Conservation (phyloP, 345 rosid genomes). For the Microcos paniculata region DNA sequence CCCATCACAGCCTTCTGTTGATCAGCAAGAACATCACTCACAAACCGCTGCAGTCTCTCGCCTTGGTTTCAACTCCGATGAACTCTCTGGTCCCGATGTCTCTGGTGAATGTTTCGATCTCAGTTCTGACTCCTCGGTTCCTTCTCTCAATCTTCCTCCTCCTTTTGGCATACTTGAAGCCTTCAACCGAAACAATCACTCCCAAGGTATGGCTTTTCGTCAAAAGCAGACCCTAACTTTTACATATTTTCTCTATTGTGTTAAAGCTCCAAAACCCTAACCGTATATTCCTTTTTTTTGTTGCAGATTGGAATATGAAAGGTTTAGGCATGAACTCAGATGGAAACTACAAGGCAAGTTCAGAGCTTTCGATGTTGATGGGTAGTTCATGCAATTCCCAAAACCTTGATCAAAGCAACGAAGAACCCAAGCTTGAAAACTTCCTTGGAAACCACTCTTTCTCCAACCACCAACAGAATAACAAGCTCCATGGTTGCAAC, state of each 20-base stretch:
- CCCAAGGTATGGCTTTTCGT: constrained; percentile 48
- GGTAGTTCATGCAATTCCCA: constrained; percentile 41
- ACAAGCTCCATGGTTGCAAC: constrained; percentile 25
- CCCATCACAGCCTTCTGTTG: constrained; percentile 34
- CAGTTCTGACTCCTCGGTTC: constrained; percentile 38
- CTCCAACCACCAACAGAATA: constrained; percentile 35
- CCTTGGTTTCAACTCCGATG: constrained; percentile 36
- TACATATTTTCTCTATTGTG: background rate
- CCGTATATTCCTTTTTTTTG: constrained; percentile 3
- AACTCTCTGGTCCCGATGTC: constrained; percentile 33
- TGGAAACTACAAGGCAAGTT: constrained; percentile 17
- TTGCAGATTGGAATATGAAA: constrained; percentile 68
- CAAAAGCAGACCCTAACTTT: background rate
- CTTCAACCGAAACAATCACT: constrained; percentile 51
- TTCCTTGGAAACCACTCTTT: constrained; percentile 64
- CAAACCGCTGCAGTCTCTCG: constrained; percentile 28
- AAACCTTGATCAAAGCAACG: constrained; percentile 14
- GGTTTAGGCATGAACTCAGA: constrained; percentile 37
- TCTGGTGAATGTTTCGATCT: constrained; percentile 57
- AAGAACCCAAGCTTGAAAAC: constrained; percentile 75
- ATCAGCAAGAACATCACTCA: constrained; percentile 38
- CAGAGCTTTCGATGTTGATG: constrained; percentile 32
- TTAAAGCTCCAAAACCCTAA: constrained; percentile 21
- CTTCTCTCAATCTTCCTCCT: constrained; percentile 41
- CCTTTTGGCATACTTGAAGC: constrained; percentile 64